Evolutionary conservation across 257 asterid genomes (phyloP), one percentile per base, ranked within the genome.

Genomic region (Ilex asprella): DNA sequence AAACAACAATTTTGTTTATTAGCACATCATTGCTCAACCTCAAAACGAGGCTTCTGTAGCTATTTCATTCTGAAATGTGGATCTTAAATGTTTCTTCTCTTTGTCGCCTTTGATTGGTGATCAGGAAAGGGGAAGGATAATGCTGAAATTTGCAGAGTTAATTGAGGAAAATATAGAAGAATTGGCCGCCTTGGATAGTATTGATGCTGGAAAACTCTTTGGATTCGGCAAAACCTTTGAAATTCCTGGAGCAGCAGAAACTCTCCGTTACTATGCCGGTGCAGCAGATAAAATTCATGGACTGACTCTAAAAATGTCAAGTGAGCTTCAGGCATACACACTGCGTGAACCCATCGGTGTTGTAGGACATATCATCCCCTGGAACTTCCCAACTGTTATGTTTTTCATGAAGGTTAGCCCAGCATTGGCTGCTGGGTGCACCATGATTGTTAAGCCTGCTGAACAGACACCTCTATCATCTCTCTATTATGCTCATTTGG

Each of bases 391-490:
- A 0, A 56, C 71, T 0, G 80, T 63, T 1, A 81, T 84, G 85
- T 84, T 84, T 10, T 67, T 30, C 10, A 63, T 77, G 83, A 84
- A 84, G 66, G 88, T 81, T 3, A 84, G 79, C 12, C 86, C 91
- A 0, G 84, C 91, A 0, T 44, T 84, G 31, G 91, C 91, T 11
- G 84, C 84, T 30, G 86, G 91, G 12, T 79, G 86, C 29, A 84
- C 91, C 10, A 66, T 84, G 75, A 76, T 84, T 6, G 64, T 84
- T 44, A 84, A 84, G 67, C 84, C 91, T 0, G 91, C 91, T 10
- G 88, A 84, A 21, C 91, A 84, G 29, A 81, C 88, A 0, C 91
- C 91, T 5, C 86, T 84, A 11, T 79, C 88, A 7, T 84, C 88
- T 3, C 86, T 84, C 0, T 81, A 52, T 47, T 79, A 55, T 30